Conservation (phyloP, 2,329 filamentous ascomycete genomes). For the Esteya vermicola region DNA sequence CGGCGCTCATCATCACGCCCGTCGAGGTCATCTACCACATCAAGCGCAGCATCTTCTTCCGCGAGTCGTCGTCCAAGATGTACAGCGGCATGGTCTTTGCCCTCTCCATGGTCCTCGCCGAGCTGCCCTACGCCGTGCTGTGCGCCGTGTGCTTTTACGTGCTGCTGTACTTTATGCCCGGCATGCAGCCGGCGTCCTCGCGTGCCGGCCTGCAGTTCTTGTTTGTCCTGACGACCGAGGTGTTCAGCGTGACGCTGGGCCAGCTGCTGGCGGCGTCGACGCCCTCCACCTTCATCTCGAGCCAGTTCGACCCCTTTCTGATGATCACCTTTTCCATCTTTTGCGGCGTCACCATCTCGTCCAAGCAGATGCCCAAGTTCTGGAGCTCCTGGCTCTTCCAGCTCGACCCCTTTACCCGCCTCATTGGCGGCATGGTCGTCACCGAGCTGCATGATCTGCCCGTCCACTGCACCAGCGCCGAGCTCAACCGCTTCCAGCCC, state of each 20-base stretch:
- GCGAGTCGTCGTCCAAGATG: conserved; percentile 74
- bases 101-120: conserved; percentile 62
- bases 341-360: conserved; percentile 74
- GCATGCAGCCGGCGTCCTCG: conserved; percentile 45
- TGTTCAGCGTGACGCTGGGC: conserved; percentile 70
- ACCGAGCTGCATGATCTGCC: conserved; percentile 55
- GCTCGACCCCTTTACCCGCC: conserved; percentile 68
- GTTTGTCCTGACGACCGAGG: conserved; percentile 67
- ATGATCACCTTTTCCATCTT: conserved; percentile 75
- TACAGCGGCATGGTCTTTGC: conserved; percentile 73
- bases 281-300: conserved; percentile 63
- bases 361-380: conserved; percentile 62
- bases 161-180: conserved; percentile 73
- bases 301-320: conserved; percentile 68
- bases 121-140: conserved; percentile 71
- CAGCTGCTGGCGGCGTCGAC: conserved; percentile 67
- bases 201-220: conserved; percentile 79
- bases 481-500: conserved; percentile 55
- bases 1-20: conserved; percentile 69
- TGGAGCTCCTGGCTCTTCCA: conserved; percentile 74
- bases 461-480: conserved; percentile 45
- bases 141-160: conserved; percentile 73
- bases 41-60: conserved; percentile 69
- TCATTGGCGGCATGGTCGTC: conserved; percentile 67
- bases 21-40: conserved; percentile 76